Evolutionary conservation across 169 alveolate genomes (phyloP).

Genomic region (Eimeria falciformis): DNA sequence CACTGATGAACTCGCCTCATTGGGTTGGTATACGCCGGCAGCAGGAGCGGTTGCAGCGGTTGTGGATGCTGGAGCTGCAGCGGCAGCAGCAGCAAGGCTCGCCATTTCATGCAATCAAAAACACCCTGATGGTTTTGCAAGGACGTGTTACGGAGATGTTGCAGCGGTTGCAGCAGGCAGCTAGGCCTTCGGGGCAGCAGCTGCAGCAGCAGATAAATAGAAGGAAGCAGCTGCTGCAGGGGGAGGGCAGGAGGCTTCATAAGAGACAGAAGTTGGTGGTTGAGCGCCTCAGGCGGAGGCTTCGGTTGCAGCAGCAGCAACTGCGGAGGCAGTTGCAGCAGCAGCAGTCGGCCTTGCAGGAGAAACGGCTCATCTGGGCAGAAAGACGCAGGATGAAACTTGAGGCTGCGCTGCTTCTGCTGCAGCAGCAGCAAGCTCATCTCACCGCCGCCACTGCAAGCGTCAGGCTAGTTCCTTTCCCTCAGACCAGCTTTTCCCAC

Average conservation of each 20-base stretch:
- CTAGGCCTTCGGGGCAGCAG: conserved; percentile 25
- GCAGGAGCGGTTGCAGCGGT: conserved; percentile 23
- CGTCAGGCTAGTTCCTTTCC: background rate
- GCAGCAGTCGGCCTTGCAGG: conserved; percentile 12
- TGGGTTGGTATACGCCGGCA: conserved; percentile 18
- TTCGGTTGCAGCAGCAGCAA: conserved; percentile 30
- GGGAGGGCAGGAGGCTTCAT: background rate
- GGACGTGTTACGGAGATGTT: background rate
- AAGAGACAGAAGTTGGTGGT: background rate
- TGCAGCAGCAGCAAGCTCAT: background rate
- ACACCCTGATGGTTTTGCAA: background rate
- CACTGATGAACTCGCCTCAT: background rate
- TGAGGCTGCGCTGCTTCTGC: background rate
- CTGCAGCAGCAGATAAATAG: background rate
- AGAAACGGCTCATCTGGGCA: background rate
- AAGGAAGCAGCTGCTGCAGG: background rate
- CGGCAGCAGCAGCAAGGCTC: conserved; percentile 17
- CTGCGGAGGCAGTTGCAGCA: conserved; percentile 27
- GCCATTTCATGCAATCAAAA: background rate
- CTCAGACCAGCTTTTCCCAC: no score
- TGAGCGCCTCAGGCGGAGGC: background rate
- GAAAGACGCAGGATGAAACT: background rate
- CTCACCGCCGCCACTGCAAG: background rate
- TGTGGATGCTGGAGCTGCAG: conserved; percentile 34
- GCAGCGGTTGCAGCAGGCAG: background rate